phyloP scores from a whole-genome alignment of 1,284 basidiomycete species.

The Cutaneotrichosporon sp. region DNA sequence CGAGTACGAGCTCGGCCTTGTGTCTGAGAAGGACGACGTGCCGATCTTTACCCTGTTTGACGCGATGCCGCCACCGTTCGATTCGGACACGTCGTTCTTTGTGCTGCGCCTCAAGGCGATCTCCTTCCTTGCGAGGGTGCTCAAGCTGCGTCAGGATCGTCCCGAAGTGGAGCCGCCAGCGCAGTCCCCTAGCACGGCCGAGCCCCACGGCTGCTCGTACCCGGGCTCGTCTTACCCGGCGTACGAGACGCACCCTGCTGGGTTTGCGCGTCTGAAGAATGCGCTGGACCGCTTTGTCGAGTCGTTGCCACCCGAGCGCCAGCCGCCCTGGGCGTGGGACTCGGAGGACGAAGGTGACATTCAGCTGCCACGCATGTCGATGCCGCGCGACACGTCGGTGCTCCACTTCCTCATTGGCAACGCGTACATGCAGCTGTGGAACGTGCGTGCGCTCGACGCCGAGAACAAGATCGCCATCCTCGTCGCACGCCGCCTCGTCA shows the following conservation, averaged over 20 bases:
- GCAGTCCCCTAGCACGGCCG: neutral
- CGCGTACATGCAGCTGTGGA: constrained; percentile 30
- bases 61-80: constrained; percentile 2
- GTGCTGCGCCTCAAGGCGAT: constrained; percentile 25
- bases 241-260: constrained; percentile 13
- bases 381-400: constrained; percentile 16
- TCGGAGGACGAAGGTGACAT: constrained; percentile 13
- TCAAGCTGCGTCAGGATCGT: constrained; percentile 18
- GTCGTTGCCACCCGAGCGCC: constrained; percentile 24
- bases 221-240: constrained; percentile 15
- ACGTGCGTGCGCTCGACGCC: constrained; percentile 19
- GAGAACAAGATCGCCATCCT: constrained; percentile 24
- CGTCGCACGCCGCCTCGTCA: constrained; percentile 28
- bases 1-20: constrained; percentile 25
- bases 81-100: constrained; percentile 17
- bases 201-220: constrained; percentile 11
- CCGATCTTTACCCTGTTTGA: constrained; percentile 15
- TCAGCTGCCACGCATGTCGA: constrained; percentile 7
- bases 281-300: constrained; percentile 17
- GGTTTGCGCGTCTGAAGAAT: constrained; percentile 14
- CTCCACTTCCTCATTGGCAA: constrained; percentile 26
- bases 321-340: constrained; percentile 33
- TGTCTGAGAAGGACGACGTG: constrained; percentile 22
- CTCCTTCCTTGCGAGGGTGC: constrained; percentile 18
- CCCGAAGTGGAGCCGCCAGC: constrained; percentile 14